phyloP scores from a whole-genome alignment of 2,329 filamentous ascomycete genomes.

The Talaromyces sp. region DNA sequence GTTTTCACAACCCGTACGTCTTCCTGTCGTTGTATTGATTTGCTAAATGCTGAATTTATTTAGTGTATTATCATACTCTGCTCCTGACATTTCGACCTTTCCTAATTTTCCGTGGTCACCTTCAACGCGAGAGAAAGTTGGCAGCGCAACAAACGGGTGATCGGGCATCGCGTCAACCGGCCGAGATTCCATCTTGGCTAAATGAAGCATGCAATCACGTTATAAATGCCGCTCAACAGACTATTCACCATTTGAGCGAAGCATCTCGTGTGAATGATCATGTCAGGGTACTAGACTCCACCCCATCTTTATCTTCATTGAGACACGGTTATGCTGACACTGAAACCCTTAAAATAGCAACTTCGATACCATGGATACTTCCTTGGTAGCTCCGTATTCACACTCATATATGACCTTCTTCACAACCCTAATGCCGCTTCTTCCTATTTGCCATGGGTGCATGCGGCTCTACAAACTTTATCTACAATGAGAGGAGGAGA shows the following conservation, averaged over 20 bases:
- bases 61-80: constrained; percentile 50
- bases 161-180: constrained; percentile 19
- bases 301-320: neutral
- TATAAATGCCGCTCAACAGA: constrained; percentile 45
- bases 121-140: constrained; percentile 37
- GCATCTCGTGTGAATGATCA: constrained; percentile 45
- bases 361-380: constrained; percentile 51
- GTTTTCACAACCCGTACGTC: constrained; percentile 45
- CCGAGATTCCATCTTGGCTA: constrained; percentile 42
- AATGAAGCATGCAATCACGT: constrained; percentile 50
- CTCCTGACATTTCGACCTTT: constrained; percentile 50
- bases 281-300: constrained; percentile 35
- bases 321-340: neutral
- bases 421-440: constrained; percentile 41
- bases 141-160: constrained; percentile 9
- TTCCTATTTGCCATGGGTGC: constrained; percentile 48
- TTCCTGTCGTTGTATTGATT: accelerated
- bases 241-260: constrained; percentile 46
- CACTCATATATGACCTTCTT: constrained; percentile 48
- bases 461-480: constrained; percentile 41
- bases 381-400: constrained; percentile 46
- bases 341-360: constrained; percentile 33
- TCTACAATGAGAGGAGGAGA: constrained; percentile 39
- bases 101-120: constrained; percentile 48
- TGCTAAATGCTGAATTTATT: constrained; percentile 1